Conservation (phyloP, 768 basidiomycete genomes). For the Leccinum olivaceopallidum region DNA sequence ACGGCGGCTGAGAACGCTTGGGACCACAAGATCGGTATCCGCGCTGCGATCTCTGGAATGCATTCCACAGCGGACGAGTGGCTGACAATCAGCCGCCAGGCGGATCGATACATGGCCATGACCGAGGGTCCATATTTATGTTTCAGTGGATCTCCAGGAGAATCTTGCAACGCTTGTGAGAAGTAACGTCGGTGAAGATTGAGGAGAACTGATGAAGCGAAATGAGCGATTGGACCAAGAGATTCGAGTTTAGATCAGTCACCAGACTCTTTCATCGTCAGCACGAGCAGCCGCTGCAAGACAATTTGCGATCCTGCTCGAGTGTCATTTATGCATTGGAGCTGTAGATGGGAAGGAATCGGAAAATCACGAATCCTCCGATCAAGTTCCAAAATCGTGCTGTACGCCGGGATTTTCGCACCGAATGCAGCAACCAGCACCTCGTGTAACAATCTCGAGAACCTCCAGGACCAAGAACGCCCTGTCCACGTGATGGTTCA, state of each 20-base stretch:
- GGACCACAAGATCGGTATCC: conserved; percentile 63
- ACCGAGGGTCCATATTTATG: conserved; percentile 71
- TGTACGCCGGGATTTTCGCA: conserved; percentile 51
- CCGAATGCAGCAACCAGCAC: conserved; percentile 54
- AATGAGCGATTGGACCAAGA: background rate
- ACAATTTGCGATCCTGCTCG: conserved; percentile 21
- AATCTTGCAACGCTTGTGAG: conserved; percentile 63
- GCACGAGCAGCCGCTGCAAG: conserved; percentile 45
- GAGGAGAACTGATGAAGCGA: conserved; percentile 47
- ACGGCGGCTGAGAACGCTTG: conserved; percentile 66
- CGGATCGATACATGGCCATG: conserved; percentile 69
- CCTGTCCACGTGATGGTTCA: conserved; percentile 36
- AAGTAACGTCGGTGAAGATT: conserved; percentile 71
- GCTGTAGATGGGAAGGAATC: conserved; percentile 48
- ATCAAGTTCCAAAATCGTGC: conserved; percentile 56
- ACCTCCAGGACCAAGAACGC: conserved; percentile 57
- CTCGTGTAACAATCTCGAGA: conserved; percentile 50
- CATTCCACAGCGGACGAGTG: conserved; percentile 44
- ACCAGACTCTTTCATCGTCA: conserved; percentile 54
- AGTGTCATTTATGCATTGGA: conserved; percentile 25
- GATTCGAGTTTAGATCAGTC: conserved; percentile 14
- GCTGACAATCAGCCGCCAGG: conserved; percentile 61
- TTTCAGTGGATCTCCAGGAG: conserved; percentile 52
- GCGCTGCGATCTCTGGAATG: conserved; percentile 42
- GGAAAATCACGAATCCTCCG: conserved; percentile 60